Base-by-base conservation (phyloP, 2,329 filamentous ascomycete genomes). In the Intubia oerlemansii region DNA sequence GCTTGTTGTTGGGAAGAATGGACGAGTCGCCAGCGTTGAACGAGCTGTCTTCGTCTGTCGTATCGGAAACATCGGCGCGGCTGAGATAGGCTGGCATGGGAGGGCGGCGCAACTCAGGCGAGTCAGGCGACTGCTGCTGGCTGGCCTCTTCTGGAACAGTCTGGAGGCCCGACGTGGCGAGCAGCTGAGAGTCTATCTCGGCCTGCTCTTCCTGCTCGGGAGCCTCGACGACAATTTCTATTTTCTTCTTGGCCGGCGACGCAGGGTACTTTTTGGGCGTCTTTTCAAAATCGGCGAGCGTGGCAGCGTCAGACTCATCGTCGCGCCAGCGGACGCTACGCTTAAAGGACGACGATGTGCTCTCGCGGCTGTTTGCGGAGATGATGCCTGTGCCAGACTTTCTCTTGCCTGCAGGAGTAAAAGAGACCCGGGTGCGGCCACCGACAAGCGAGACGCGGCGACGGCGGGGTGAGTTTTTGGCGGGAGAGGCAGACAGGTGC, bases 281-380 rank as follows among this genome's bases (percentile, higher is more conserved):
- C 51, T 81, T 80, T 44, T 85, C 79, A 45, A 85, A 93, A 45
- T 95, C 88, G 9, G 78, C 82, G 32, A 95, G 55, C 1, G 74
- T 72, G 15, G 82, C 84, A 29, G 85, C 70, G 43, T 90, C 76
- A 3, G 74, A 55, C 43, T 67, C 80, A 41, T 95, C 88, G 42
- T 91, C 82, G 33, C 80, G 72, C 88, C 88, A 98, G 38, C 85
- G 68, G 5, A 98, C 85, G 25, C 64, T 73, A 34, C 84, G 67
- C 50, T 81, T 81, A 31, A 54, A 47, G n/a, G n/a, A n/a, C 1
- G 71, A 24, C 21, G 30, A 28, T 6, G 27, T 30, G 18, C 30
- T 30, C 10, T 29, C 29, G 19, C 32, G 22, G 17, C 24, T 28
- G 27, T 20, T 28, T 8, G n/a, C n/a, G n/a, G n/a, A n/a, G n/a